Base-by-base conservation (phyloP, 192 early-diverging fungal species). In the Gigaspora rosea region DNA sequence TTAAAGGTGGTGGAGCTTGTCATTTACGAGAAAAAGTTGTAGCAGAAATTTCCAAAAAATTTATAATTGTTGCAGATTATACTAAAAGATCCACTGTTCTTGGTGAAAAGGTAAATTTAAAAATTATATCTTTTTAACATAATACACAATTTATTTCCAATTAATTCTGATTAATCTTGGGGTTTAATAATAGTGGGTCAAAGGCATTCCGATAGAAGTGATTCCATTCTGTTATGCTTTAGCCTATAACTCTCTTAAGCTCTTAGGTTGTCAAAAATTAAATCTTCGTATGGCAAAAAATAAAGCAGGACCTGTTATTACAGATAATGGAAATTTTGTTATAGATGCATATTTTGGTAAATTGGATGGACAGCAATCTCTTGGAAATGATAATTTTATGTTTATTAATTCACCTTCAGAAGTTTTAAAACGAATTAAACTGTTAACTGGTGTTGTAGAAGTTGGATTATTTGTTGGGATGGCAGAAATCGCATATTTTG, bases 1-100 rank as follows among this genome's bases (percentile, higher is more conserved):
- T 98, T 85, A 98, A 98, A 85, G 95, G 96, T 27, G 96, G 96
- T 33, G 96, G 96, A 67, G 96, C 85, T 35, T 95, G 95, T 65
- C 96, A 98, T 65, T 83, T 98, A 74, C 95, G 94, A 79, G 96
- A 98, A 80, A 97, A 97, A 85, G 87, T 97, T 12, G 94, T 98
- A 50, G 95, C 95, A 20, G 86, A 89, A 72, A 92, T 91, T 2
- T 88, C 95, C 20, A 88, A 87, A 58, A 93, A 90, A 80, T 93
- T 96, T 81, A 87, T 96, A 18, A 85, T 98, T 71, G 92, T 98
- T 74, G 96, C 94, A 50, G 96, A 98, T 81, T 93, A 90, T 81
- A 82, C 94, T 64, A 98, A 98, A 81, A 88, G 94, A 79, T 93
- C 94, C 12, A 79, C 80, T 22, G 78, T 82, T 8, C 85, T 97